These are phyloP conservation scores for Fistulifera pelliculosa DNA, from an alignment of 108 stramenopile genomes.

Conservation along the genomic window DNA sequence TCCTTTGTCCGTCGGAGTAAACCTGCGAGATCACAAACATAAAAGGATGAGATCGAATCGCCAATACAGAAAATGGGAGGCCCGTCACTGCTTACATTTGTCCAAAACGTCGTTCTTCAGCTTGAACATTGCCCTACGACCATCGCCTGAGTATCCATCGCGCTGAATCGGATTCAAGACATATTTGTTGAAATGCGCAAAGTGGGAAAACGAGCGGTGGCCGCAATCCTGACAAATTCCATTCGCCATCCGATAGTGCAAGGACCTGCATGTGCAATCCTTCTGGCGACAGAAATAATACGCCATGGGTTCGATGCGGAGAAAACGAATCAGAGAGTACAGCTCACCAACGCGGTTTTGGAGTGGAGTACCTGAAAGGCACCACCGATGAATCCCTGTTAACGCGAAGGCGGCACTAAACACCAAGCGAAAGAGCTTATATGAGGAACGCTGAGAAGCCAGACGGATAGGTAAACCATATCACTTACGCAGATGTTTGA, in stretches of 20 bases:
- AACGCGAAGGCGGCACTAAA: conserved; percentile 90
- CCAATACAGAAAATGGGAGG: not conserved
- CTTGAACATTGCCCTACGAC: conserved; percentile 86
- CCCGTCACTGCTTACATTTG: conserved; percentile 9
- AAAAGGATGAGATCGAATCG: conserved; percentile 7
- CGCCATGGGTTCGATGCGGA: conserved; percentile 93
- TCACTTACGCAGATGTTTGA: conserved; percentile 58
- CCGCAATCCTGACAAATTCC: conserved; percentile 86
- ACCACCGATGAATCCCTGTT: conserved; percentile 87
- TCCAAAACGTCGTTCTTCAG: conserved; percentile 58
- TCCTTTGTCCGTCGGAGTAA: conserved; percentile 96
- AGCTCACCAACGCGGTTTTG: conserved; percentile 99
- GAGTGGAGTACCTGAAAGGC: conserved; percentile 93
- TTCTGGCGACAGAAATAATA: conserved; percentile 89
- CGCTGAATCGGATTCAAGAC: conserved; percentile 94
- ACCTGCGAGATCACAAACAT: conserved; percentile 51
- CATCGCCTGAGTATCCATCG: conserved; percentile 79
- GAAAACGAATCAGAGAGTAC: conserved; percentile 91
- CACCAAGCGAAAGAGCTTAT: too few relatives aligned
- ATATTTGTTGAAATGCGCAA: conserved; percentile 88
- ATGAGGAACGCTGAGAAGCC: too few relatives aligned
- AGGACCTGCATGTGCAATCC: conserved; percentile 87
- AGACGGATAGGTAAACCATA: too few relatives aligned
- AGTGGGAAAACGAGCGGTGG: conserved; percentile 88
- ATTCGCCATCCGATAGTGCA: conserved; percentile 87